Base-by-base conservation (phyloP, 306 rosid genomes). In the Aeschynomene evenia region DNA sequence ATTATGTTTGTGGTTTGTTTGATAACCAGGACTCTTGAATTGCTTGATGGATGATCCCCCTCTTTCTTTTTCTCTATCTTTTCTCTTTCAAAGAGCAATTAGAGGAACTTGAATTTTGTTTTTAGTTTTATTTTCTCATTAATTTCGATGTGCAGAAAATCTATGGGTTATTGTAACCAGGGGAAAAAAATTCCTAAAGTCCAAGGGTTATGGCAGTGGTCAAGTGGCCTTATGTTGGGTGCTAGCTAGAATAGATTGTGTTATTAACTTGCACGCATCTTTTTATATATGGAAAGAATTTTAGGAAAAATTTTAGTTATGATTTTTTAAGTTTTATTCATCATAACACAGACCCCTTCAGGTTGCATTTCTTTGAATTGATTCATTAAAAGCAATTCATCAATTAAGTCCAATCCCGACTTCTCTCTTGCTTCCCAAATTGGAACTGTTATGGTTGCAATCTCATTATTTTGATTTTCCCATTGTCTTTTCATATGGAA, bases 391-490 rank as follows among this genome's bases (percentile, higher is more conserved):
- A 76, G 42, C 9, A 37, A 45, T 52, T 40, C 54, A 58, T 60
- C 16, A 29, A 6, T 14, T 52, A 51, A n/a, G 48, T 77, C 34
- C 10, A 19, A 37, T 34, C 21, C 39, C 54, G 14, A 13, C 26
- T 49, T 52, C 64, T 60, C 9, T 28, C 57, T 42, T 66, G 37
- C 64, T 36, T 61, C 61, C 8, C 56, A 66, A 59, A 24, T 72
- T 36, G n/a, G 71, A 43, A 48, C 21, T 57, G 29, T 31, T 31
- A 23, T 24, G 43, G 29, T 31, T 60, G 45, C 63, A 50, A 50
- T 76, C 40, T 73, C 12, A 61, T 71, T 63, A 46, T 76, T 31
- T 46, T 40, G 5, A 29, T 67, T 18, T 54, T 66, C 74, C 64
- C 63, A 29, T 42, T 46, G 61, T 51, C 48, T 55, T 57, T 26